phyloP scores from a whole-genome alignment of 306 rosid species.

The Phaseolus lunatus region DNA sequence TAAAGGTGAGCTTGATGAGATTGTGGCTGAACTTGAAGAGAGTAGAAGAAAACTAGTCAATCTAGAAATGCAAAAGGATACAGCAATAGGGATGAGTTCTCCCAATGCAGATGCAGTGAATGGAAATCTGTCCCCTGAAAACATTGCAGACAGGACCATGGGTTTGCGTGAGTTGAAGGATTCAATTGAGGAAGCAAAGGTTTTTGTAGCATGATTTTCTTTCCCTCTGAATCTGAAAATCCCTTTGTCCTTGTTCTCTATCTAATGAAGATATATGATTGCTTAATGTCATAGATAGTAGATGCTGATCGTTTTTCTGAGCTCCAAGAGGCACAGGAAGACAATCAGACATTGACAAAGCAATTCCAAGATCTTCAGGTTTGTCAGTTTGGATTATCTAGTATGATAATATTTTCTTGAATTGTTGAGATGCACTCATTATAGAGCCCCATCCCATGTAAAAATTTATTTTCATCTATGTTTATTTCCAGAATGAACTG shows the following conservation, averaged over 20 bases:
- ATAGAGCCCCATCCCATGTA: slow-evolving; percentile 36
- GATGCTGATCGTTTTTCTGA: slow-evolving; percentile 80
- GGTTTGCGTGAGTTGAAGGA: slow-evolving; percentile 82
- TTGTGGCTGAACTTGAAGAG: slow-evolving; percentile 85
- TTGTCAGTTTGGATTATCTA: slow-evolving; percentile 35
- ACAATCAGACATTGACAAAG: slow-evolving; percentile 68
- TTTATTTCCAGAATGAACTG: slow-evolving; percentile 71
- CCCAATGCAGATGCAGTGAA: slow-evolving; percentile 62
- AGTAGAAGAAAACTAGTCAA: slow-evolving; percentile 88
- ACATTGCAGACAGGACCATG: slow-evolving; percentile 69
- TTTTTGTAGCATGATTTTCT: slow-evolving; percentile 43
- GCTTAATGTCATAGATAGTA: slow-evolving; percentile 64
- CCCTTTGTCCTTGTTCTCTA: slow-evolving; percentile 26
- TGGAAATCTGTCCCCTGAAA: slow-evolving; percentile 89
- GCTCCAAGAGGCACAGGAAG: slow-evolving; percentile 80
- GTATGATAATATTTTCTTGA: slow-evolving; percentile 34
- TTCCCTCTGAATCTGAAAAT: slow-evolving; percentile 5
- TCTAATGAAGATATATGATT: slow-evolving; percentile 31
- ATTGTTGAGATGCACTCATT: slow-evolving; percentile 9
- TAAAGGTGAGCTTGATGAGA: slow-evolving; percentile 90
- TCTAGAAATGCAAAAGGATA: slow-evolving; percentile 89
- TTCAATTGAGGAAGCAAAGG: slow-evolving; percentile 95
- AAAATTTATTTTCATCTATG: slow-evolving; percentile 31
- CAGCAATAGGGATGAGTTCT: slow-evolving; percentile 57
- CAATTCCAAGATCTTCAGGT: slow-evolving; percentile 92